Evolutionary conservation across 1,139 yeast genomes (phyloP).

Genomic region (Geotrichum fermentans): DNA sequence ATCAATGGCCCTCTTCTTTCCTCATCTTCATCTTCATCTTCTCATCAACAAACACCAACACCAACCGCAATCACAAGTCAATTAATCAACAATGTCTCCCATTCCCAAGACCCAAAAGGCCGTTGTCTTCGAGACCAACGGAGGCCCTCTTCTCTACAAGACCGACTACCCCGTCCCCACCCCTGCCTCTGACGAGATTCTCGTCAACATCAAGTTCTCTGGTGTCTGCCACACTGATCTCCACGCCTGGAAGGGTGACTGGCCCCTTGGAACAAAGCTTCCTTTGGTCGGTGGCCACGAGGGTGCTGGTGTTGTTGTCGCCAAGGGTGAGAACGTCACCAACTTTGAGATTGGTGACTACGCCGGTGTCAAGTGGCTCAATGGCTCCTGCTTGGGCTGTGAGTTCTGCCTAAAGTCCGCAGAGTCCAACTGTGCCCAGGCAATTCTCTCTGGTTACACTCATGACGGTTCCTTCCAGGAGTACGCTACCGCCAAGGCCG

Average conservation of each 20-base stretch:
- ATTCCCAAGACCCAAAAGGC: constrained; percentile 64
- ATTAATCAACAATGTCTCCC: constrained; percentile 23
- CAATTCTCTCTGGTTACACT: constrained; percentile 65
- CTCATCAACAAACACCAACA: background rate
- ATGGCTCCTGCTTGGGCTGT: too few species aligned
- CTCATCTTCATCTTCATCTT: background rate
- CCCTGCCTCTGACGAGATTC: constrained; percentile 58
- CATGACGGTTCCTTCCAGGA: too few species aligned
- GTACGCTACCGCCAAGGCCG: too few species aligned
- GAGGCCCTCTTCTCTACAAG: constrained; percentile 58
- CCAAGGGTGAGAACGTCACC: too few species aligned
- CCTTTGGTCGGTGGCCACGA: constrained; percentile 82
- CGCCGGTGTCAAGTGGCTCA: too few species aligned
- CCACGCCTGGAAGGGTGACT: too few species aligned
- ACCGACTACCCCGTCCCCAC: constrained; percentile 57
- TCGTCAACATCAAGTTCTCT: too few species aligned
- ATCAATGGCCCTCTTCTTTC: background rate
- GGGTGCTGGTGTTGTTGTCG: constrained; percentile 82
- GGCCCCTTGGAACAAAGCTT: constrained; percentile 60
- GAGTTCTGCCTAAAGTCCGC: too few species aligned
- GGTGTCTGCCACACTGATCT: constrained; percentile 68
- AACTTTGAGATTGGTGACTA: too few species aligned
- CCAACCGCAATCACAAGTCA: too few species aligned
- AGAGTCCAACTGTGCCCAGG: constrained; percentile 66
- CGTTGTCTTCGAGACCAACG: too few species aligned